Evolutionary conservation across 2,329 filamentous ascomycete species (phyloP), one percentile per base, ranked within the genome.

Genomic region (Cercospora janseana): DNA sequence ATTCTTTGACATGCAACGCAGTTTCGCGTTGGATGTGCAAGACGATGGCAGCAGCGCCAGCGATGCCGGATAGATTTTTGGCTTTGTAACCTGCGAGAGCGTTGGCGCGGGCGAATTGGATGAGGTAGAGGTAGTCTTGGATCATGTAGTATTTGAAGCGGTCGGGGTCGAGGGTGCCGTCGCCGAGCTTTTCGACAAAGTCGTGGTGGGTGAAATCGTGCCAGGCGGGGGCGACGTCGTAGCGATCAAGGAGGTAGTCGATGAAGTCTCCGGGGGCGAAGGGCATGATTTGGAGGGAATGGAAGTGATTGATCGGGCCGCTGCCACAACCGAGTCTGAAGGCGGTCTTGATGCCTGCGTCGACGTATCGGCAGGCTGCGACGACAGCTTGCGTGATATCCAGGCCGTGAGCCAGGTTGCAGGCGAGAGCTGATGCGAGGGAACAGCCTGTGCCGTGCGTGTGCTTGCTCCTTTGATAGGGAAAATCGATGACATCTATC

Each of bases 371-470:
- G 57, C 83, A 86, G 1, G 83, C 86, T n/a, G 76, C 74, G 47
- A 75, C 77, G n/a, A 88, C 85, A 24, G 86, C 82, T 32, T 74
- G 67, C 1, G 76, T 69, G 1, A 87, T 73, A 4, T 75, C 70
- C 41, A 79, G 65, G 0, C 82, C 83, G 45, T 73, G 78, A 10
- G 85, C 77, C 6, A 91, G 68, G 54, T 87, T 86, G n/a, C 84
- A 85, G 1, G 87, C 83, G 61, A 91, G 87, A 3, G 87, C 86
- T 54, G 87, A 95, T 31, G 93, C 93, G 52, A 97, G 78, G 7
- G 90, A 94, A 66, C 93, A 98, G 3, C 93, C 93, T 0, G 93
- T 97, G 1, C 93, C 93, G 63, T 98, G 93, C 0, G 92, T 97
- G 64, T 92, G 92, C 52, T 76, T 85, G 6, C 86, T 89, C 7